Base-by-base conservation (phyloP, 192 early-diverging fungal species). In the Coemansia sp. region DNA sequence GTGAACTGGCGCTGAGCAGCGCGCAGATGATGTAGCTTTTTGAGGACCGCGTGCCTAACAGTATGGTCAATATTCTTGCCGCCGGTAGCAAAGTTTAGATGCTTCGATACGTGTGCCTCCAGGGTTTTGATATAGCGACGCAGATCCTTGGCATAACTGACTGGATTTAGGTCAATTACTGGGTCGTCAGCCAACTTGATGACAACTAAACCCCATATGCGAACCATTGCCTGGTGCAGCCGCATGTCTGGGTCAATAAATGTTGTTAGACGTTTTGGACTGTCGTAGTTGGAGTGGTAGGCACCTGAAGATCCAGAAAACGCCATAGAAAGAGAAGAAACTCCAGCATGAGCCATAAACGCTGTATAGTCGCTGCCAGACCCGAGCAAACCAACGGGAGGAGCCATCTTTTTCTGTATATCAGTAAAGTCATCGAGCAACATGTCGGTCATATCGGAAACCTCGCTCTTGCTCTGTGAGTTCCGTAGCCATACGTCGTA, bases 261-360 rank as follows among this genome's bases (percentile, higher is more conserved):
- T 39, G 82, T 68, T 5, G 69, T 60, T 81, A 87, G 84, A 65
- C 84, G 82, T 48, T 82, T 71, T 50, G 82, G 63, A 45, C 80
- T 79, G 62, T 87, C 87, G 62, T 87, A 88, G 64, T 86, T 87
- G 42, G 82, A 84, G 62, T 88, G 87, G 45, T 85, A 86, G 4
- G 82, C 64, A 41, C 85, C 85, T 38, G 71, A 57, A 21, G 64
- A 61, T 25, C 80, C 80, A 0, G 49, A 40, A 60, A 88, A 88
- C 38, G 66, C 62, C 40, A 88, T 19, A 55, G 82, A 71, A 4
- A 87, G 45, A 18, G 81, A 71, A 8, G 84, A 69, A 34, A 87
- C 67, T 30, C 87, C 87, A n/a, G 84, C 73, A 41, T 86, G 81
- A 10, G 86, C 78, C 40, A 86, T 66, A 57, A 88, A 88, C n/a